A percentile compares a stretch with the other conserved stretches of the same genome.
These are phyloP conservation scores for Wickerhamiella azyma DNA, from an alignment of 805 yeast genomes.

Conservation along the genomic window DNA sequence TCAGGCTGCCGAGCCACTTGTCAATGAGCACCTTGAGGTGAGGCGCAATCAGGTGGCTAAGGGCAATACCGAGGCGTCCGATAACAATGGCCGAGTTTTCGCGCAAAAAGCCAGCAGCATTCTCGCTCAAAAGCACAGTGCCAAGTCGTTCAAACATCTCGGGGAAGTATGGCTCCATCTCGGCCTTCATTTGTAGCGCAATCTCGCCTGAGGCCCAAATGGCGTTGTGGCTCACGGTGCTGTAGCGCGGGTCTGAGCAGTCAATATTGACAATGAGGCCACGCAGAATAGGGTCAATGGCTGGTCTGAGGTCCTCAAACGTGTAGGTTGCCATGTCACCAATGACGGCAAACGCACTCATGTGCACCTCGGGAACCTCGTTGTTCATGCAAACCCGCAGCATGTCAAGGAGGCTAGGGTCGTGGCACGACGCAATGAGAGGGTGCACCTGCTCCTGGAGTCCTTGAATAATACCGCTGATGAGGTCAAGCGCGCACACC, in stretches of 20 bases:
- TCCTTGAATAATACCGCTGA: conserved; percentile 91
- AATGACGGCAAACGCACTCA: conserved; percentile 73
- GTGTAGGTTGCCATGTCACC: conserved; percentile 75
- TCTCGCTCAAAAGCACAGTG: conserved; percentile 44
- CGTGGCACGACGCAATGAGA: conserved; percentile 30
- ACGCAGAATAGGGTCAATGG: conserved; percentile 23
- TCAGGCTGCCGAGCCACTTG: conserved; percentile 60
- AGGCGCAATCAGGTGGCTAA: conserved; percentile 45
- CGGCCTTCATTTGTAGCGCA: conserved; percentile 37
- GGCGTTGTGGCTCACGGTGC: conserved; percentile 74
- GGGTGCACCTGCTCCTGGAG: conserved; percentile 50
- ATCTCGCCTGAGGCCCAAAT: conserved; percentile 91
- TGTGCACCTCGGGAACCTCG: conserved; percentile 76
- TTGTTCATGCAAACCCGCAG: conserved; percentile 61
- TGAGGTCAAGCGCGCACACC: conserved; percentile 74
- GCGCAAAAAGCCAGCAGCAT: conserved; percentile 35
- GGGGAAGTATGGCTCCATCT: conserved; percentile 37
- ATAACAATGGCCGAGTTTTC: conserved; percentile 85
- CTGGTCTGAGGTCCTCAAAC: conserved; percentile 29
- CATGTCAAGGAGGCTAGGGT: conserved; percentile 41
- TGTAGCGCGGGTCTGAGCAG: conserved; percentile 35
- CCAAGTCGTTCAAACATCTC: conserved; percentile 44
- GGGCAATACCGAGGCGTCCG: conserved; percentile 65
- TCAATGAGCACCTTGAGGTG: conserved; percentile 43
- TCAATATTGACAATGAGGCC: conserved; percentile 47